Evolutionary conservation across 1,284 basidiomycete genomes (phyloP).

Genomic region (Fistulinella cinereoalba): DNA sequence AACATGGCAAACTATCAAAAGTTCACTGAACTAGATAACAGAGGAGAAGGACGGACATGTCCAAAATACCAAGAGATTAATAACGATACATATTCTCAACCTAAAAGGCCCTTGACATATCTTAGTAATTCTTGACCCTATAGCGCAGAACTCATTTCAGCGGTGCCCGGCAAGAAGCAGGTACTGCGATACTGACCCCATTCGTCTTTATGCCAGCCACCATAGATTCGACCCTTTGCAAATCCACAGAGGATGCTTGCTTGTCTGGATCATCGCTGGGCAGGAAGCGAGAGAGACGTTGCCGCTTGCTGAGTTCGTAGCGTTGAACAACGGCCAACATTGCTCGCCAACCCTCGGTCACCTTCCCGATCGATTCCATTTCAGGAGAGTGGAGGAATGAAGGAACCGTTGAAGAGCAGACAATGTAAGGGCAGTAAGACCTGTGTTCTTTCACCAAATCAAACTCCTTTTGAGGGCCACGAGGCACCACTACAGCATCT

Average conservation of each 20-base stretch:
- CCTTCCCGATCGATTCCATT: conserved; percentile 22
- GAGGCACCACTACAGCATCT: conserved; percentile 14
- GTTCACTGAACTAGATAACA: no score
- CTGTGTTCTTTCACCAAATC: conserved; percentile 77
- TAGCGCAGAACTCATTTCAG: conserved; percentile 4
- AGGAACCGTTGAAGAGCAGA: conserved; percentile 64
- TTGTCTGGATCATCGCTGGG: conserved; percentile 7
- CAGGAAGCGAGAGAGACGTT: conserved; percentile 40
- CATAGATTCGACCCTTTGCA: conserved; percentile 67
- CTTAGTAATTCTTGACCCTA: conserved; percentile 69
- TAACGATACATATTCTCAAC: conserved; percentile 38
- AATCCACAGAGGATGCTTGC: conserved; percentile 18
- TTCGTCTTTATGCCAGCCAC: conserved; percentile 66
- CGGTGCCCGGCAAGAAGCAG: not conserved
- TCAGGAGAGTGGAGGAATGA: conserved; percentile 43
- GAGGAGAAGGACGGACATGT: no score
- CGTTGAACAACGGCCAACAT: conserved; percentile 62
- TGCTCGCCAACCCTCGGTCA: conserved; percentile 76
- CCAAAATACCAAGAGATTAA: no score
- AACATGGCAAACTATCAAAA: no score
- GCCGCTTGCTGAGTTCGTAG: conserved; percentile 58
- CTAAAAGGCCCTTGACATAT: conserved; percentile 68
- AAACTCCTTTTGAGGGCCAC: conserved; percentile 52
- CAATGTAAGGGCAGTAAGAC: conserved; percentile 77
- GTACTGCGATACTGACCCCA: conserved; percentile 50